phyloP scores from a whole-genome alignment of 148 eudicot species.

The Vaccinium myrtillus region DNA sequence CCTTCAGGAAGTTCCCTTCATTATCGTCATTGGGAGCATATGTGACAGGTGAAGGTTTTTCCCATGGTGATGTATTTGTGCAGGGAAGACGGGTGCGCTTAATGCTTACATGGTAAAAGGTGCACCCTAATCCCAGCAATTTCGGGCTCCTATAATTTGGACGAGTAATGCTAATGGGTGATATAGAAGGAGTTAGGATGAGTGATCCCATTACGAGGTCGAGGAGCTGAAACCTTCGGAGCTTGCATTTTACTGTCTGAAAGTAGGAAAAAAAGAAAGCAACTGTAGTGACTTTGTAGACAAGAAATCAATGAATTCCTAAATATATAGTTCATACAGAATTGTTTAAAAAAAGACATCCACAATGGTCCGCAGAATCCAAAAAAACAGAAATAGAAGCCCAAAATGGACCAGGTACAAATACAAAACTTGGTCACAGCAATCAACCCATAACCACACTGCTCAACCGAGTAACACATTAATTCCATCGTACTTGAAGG shows the following conservation, averaged over 20 bases:
- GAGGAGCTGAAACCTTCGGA: background rate
- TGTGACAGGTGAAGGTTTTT: constrained; percentile 54
- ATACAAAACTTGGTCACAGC: background rate
- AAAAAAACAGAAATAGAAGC: background rate
- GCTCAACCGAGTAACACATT: background rate
- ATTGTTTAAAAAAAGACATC: background rate
- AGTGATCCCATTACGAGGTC: constrained; percentile 29
- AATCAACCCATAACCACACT: too few species aligned
- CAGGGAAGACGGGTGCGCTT: constrained; percentile 37
- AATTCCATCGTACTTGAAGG: background rate
- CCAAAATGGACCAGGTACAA: background rate
- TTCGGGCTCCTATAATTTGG: constrained; percentile 17
- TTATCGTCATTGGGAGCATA: constrained; percentile 57
- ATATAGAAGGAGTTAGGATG: constrained; percentile 18
- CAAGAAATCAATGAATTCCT: background rate
- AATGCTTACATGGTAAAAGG: constrained; percentile 18
- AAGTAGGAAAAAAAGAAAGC: background rate
- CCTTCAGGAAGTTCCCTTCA: constrained; percentile 40
- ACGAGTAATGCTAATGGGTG: constrained; percentile 7
- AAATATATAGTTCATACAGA: background rate
- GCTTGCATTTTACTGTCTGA: background rate
- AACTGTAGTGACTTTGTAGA: background rate
- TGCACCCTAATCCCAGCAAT: constrained; percentile 16
- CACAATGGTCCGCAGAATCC: background rate
- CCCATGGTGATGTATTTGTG: constrained; percentile 66